Evolutionary conservation across 2,329 filamentous ascomycete genomes (phyloP).

Genomic region (Trichocomaceae sp.): DNA sequence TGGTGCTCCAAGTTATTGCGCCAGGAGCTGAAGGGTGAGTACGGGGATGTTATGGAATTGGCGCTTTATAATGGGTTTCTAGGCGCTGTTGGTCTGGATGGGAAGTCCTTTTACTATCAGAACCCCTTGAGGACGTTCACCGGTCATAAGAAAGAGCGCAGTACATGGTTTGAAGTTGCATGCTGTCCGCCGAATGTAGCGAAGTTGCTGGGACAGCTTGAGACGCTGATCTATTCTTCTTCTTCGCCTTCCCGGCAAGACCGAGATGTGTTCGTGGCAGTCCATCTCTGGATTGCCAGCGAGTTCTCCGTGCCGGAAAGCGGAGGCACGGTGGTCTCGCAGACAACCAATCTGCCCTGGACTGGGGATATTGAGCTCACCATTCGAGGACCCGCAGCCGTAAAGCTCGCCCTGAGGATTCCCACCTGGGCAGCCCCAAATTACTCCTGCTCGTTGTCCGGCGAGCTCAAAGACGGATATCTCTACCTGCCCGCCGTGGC

Average conservation of each 20-base stretch:
- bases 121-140: slow-evolving; percentile 55
- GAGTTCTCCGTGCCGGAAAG: slow-evolving; percentile 30
- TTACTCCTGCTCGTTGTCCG: slow-evolving; percentile 7
- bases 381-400: slow-evolving; percentile 28
- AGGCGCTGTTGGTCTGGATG: slow-evolving; percentile 51
- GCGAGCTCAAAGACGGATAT: slow-evolving; percentile 44
- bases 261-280: slow-evolving; percentile 20
- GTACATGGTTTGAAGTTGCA: slow-evolving; percentile 54
- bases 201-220: slow-evolving; percentile 50
- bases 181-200: slow-evolving; percentile 58
- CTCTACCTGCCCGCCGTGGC: slow-evolving; percentile 38
- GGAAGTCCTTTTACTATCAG: slow-evolving; percentile 54
- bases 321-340: slow-evolving; percentile 38
- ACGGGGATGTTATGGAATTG: slow-evolving; percentile 55
- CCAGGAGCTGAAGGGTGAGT: slow-evolving; percentile 42
- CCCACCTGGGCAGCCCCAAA: slow-evolving; percentile 43
- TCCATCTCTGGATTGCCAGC: slow-evolving; percentile 35
- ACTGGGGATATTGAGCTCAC: slow-evolving; percentile 46
- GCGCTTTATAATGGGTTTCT: slow-evolving; percentile 56
- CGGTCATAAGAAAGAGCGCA: slow-evolving; percentile 43
- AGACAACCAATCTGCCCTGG: slow-evolving; percentile 54
- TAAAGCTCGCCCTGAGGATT: slow-evolving; percentile 47
- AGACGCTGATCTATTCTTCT: slow-evolving; percentile 45
- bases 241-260: slow-evolving; percentile 12
- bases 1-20: slow-evolving; percentile 13